Evolutionary conservation across 257 asterid genomes (phyloP).

Genomic region (Linaria vulgaris): DNA sequence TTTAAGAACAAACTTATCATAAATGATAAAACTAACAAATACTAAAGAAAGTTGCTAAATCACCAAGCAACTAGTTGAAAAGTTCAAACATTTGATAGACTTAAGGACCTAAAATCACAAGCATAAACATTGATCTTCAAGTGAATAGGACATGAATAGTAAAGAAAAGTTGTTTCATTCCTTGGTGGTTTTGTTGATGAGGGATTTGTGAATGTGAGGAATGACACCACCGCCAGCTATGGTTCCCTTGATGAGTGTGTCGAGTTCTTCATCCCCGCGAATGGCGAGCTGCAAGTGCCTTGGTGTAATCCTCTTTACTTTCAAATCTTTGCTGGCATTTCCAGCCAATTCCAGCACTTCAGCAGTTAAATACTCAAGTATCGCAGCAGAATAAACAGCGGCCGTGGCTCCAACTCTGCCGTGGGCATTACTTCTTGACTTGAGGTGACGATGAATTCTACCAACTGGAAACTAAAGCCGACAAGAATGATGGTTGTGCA

Average conservation of each 20-base stretch:
- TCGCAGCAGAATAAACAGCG: slow-evolving; percentile 92
- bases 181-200: slow-evolving; percentile 95
- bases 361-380: slow-evolving; percentile 86
- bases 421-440: slow-evolving; percentile 75
- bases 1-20: too few relatives aligned
- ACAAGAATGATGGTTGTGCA: background rate
- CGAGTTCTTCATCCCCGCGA: too few relatives aligned
- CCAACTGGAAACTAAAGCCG: slow-evolving; percentile 84
- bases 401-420: slow-evolving; percentile 99
- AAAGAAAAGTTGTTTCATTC: too few relatives aligned
- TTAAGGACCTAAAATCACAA: too few relatives aligned
- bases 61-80: too few relatives aligned
- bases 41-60: too few relatives aligned
- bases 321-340: slow-evolving; percentile 92
- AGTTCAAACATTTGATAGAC: too few relatives aligned
- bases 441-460: slow-evolving; percentile 95
- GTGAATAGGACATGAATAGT: too few relatives aligned
- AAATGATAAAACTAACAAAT: too few relatives aligned
- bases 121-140: too few relatives aligned
- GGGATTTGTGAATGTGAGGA: slow-evolving; percentile 97
- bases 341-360: slow-evolving; percentile 97
- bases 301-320: slow-evolving; percentile 94
- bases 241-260: too few relatives aligned
- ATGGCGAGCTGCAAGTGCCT: slow-evolving; percentile 90
- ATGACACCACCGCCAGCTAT: slow-evolving; percentile 98